Percentiles rank a stretch among this genome's conserved stretches.
Conservation (phyloP, 2,329 filamentous ascomycete species). For the Helotiales sp. region DNA sequence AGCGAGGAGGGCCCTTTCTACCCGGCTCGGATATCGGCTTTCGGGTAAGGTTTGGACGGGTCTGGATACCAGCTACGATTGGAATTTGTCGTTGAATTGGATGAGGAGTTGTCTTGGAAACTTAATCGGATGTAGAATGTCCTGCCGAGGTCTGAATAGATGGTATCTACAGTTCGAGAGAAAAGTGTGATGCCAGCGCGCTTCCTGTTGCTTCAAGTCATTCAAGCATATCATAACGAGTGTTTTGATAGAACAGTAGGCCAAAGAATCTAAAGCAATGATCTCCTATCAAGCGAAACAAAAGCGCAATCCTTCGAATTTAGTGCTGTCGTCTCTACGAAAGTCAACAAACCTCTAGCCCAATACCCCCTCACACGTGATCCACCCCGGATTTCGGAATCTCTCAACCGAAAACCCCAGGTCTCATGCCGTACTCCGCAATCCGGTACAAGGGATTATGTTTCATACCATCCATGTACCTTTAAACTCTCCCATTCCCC, state of each 20-base stretch:
- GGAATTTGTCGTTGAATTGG: no score
- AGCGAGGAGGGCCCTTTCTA: no score
- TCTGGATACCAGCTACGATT: no score
- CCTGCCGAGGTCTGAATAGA: no score
- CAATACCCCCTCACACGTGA: conserved; percentile 9
- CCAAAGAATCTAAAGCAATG: no score
- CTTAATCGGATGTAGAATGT: no score
- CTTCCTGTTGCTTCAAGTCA: not conserved
- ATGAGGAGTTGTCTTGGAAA: no score
- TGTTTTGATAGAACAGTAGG: no score
- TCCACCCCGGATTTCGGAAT: conserved; percentile 6
- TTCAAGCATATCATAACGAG: not conserved
- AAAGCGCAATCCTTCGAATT: not conserved
- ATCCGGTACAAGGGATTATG: conserved; percentile 2
- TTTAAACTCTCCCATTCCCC: not conserved
- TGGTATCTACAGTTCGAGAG: no score
- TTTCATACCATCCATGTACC: not conserved
- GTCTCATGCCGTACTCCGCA: not conserved
- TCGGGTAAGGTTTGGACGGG: no score
- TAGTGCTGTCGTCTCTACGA: not conserved
- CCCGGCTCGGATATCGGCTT: no score
- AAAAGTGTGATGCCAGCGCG: conserved; percentile 10
- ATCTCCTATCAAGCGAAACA: not conserved
- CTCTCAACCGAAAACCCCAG: conserved; percentile 12
- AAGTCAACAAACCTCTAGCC: conserved; percentile 5